Evolutionary conservation across 306 rosid species (phyloP).

Genomic region (Crotalaria pallida): DNA sequence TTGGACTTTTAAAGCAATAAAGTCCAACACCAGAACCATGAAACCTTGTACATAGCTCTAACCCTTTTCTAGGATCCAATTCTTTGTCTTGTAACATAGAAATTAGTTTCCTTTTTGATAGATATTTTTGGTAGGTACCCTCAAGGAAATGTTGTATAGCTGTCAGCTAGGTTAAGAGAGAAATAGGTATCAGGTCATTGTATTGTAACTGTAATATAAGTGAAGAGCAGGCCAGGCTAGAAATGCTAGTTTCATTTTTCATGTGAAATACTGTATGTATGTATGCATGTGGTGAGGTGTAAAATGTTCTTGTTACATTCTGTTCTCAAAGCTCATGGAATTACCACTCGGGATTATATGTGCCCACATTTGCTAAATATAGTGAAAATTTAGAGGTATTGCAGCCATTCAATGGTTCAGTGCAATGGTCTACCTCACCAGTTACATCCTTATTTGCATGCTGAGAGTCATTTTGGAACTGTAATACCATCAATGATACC

Average conservation of each 20-base stretch:
- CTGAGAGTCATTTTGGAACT: not conserved
- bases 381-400: not conserved
- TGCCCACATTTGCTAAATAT: not conserved
- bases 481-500: not conserved
- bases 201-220: conserved; percentile 55
- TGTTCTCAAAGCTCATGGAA: not conserved
- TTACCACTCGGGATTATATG: not conserved
- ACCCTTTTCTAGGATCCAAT: conserved; percentile 53
- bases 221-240: conserved; percentile 37
- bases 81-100: conserved; percentile 68
- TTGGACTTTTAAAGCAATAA: conserved; percentile 40
- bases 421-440: not conserved
- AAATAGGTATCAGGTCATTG: conserved; percentile 49
- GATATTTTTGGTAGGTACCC: conserved; percentile 57
- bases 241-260: conserved; percentile 26
- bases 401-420: not conserved
- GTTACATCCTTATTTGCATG: not conserved
- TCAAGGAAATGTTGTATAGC: conserved; percentile 64
- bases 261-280: conserved; percentile 3
- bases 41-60: conserved; percentile 74
- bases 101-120: conserved; percentile 33
- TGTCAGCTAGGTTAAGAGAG: conserved; percentile 52
- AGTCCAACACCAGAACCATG: conserved; percentile 36
- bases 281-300: conserved; percentile 23
- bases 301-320: conserved; percentile 10